phyloP scores from a whole-genome alignment of 2,329 filamentous ascomycete genomes.

The Ascochyta lentis region DNA sequence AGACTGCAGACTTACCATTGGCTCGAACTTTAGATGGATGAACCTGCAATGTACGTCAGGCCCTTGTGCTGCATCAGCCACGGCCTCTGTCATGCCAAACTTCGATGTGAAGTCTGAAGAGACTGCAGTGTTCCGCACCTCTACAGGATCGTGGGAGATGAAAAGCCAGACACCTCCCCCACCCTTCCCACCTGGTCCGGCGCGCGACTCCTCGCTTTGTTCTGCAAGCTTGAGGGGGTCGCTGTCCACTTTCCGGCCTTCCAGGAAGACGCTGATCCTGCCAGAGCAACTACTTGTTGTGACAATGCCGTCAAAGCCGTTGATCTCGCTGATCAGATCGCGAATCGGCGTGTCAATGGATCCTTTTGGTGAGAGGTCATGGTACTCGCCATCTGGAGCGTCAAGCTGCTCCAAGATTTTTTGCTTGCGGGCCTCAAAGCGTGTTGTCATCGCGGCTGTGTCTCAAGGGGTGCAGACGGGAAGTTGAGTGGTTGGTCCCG shows the following conservation, averaged over 20 bases:
- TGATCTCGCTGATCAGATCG: conserved; percentile 79
- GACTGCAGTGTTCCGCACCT: conserved; percentile 23
- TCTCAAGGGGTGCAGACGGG: background rate
- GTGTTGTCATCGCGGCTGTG: conserved; percentile 33
- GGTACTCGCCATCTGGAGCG: conserved; percentile 73
- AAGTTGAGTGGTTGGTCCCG: conserved; percentile 15
- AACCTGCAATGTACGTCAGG: conserved; percentile 49
- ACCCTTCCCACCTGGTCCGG: conserved; percentile 82
- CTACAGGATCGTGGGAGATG: conserved; percentile 80
- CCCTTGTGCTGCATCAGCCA: background rate
- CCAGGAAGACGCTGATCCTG: conserved; percentile 84
- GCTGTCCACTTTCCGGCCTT: conserved; percentile 66
- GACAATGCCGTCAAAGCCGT: conserved; percentile 74
- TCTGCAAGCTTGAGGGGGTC: background rate
- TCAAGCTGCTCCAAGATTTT: conserved; percentile 75
- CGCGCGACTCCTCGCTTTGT: conserved; percentile 48
- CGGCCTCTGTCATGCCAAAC: conserved; percentile 50
- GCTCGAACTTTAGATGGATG: conserved; percentile 91
- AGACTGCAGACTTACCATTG: conserved; percentile 72
- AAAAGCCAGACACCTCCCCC: conserved; percentile 81
- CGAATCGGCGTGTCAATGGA: conserved; percentile 81
- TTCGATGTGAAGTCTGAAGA: conserved; percentile 25
- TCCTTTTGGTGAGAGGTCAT: conserved; percentile 87
- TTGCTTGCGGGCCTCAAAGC: conserved; percentile 65
- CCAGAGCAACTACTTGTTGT: conserved; percentile 95